Evolutionary conservation across 192 early-diverging fungal genomes (phyloP).

Genomic region (Coemansia sp.): DNA sequence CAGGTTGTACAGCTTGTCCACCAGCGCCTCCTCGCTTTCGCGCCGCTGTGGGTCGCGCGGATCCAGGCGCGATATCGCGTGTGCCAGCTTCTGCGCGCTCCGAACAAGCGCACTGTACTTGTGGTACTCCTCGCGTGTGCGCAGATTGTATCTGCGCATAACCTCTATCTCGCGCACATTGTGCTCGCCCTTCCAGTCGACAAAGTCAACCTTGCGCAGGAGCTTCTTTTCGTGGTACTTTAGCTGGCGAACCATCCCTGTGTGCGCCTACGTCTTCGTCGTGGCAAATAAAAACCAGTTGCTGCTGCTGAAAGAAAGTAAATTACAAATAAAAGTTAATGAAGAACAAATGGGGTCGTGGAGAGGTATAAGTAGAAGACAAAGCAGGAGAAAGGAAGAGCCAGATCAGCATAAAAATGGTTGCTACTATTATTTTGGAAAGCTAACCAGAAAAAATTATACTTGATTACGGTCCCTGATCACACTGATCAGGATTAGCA

Average conservation of each 20-base stretch:
- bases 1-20: constrained; percentile 85
- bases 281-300: no score
- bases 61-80: constrained; percentile 81
- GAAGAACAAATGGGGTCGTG: no score
- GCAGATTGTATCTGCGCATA: constrained; percentile 85
- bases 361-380: no score
- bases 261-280: not conserved
- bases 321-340: no score
- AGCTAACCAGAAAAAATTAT: no score
- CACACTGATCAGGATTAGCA: no score
- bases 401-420: no score
- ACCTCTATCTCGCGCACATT: constrained; percentile 82
- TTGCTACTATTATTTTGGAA: no score
- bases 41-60: constrained; percentile 79
- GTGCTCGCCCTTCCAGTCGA: constrained; percentile 86
- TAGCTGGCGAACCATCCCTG: constrained; percentile 66
- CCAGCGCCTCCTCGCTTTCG: constrained; percentile 71
- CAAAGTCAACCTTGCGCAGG: constrained; percentile 92
- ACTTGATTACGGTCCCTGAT: no score
- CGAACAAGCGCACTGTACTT: constrained; percentile 84
- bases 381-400: no score
- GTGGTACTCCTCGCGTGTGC: constrained; percentile 77
- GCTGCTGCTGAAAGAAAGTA: no score
- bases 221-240: constrained; percentile 96
- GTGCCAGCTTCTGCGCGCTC: constrained; percentile 78